These are phyloP conservation scores for Rhizopogon sp. DNA, from an alignment of 768 basidiomycete genomes.

Conservation along the genomic window DNA sequence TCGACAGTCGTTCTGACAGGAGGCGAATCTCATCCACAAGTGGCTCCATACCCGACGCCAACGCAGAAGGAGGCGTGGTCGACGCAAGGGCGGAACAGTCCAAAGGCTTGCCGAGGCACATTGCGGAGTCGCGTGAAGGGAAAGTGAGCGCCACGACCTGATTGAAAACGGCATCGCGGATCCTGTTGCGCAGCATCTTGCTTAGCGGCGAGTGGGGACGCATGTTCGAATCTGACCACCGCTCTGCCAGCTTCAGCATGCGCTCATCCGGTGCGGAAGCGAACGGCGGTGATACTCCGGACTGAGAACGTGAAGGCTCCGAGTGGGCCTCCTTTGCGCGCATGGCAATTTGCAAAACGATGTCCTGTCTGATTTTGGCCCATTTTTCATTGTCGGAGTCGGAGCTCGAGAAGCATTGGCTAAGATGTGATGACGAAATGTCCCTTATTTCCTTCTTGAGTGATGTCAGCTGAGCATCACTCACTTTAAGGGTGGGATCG, in stretches of 20 bases:
- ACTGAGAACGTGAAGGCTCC: constrained; percentile 10
- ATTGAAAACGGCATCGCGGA: constrained; percentile 60
- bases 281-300: constrained; percentile 19
- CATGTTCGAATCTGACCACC: constrained; percentile 71
- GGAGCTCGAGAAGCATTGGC: constrained; percentile 45
- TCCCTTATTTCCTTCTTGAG: constrained; percentile 77
- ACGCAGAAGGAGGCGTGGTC: constrained; percentile 7
- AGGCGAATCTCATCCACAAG: constrained; percentile 60
- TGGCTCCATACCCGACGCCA: constrained; percentile 64
- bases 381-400: constrained; percentile 46
- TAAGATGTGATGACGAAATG: constrained; percentile 53
- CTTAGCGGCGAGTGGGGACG: constrained; percentile 54
- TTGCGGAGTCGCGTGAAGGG: constrained; percentile 37
- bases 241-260: constrained; percentile 55
- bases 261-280: constrained; percentile 44
- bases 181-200: constrained; percentile 53
- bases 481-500: constrained; percentile 35
- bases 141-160: constrained; percentile 51
- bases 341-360: constrained; percentile 72
- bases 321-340: constrained; percentile 50
- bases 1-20: constrained; percentile 66
- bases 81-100: constrained; percentile 12
- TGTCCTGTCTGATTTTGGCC: constrained; percentile 52
- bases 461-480: constrained; percentile 48
- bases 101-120: constrained; percentile 23